Conservation (phyloP, 768 basidiomycete species). For the Daedalea quercina region DNA sequence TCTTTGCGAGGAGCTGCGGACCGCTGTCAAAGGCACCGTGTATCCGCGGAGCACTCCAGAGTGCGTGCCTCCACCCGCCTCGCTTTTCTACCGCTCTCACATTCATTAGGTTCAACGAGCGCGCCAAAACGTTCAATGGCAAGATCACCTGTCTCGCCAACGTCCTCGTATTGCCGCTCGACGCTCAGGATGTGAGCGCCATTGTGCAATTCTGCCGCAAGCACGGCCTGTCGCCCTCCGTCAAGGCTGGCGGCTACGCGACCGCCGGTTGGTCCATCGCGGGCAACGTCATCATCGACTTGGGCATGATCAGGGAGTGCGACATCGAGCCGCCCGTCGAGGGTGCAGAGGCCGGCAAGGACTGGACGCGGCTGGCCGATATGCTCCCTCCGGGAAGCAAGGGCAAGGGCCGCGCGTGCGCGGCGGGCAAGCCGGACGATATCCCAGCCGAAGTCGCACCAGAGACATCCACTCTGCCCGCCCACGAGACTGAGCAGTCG, state of each 20-base stretch:
- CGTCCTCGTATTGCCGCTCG: slow-evolving; percentile 56
- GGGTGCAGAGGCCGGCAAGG: slow-evolving; percentile 20
- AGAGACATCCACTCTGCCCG: not conserved
- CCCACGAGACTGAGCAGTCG: not conserved
- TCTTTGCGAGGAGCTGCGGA: slow-evolving; percentile 12
- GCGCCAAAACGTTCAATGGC: slow-evolving; percentile 23
- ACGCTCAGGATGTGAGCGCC: slow-evolving; percentile 80
- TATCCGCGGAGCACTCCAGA: not conserved
- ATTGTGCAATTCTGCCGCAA: slow-evolving; percentile 68
- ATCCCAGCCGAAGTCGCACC: not conserved
- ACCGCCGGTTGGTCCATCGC: slow-evolving; percentile 86
- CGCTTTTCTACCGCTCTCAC: not conserved
- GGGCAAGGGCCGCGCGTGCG: slow-evolving; percentile 37
- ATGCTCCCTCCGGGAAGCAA: slow-evolving; percentile 46
- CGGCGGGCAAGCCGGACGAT: not conserved
- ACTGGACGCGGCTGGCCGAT: slow-evolving; percentile 56
- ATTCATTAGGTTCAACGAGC: slow-evolving; percentile 16
- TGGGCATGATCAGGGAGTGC: slow-evolving; percentile 60
- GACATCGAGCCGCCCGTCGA: slow-evolving; percentile 53
- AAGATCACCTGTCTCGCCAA: slow-evolving; percentile 16
- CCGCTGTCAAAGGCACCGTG: slow-evolving; percentile 13
- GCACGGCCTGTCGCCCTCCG: slow-evolving; percentile 63
- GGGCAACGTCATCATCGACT: slow-evolving; percentile 81
- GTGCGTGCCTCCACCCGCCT: not conserved
- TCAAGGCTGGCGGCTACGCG: slow-evolving; percentile 89